Evolutionary conservation across 352 stramenopile species (phyloP), one percentile per base, ranked within the genome.

Genomic region (Pilasporangium apinafurcum): DNA sequence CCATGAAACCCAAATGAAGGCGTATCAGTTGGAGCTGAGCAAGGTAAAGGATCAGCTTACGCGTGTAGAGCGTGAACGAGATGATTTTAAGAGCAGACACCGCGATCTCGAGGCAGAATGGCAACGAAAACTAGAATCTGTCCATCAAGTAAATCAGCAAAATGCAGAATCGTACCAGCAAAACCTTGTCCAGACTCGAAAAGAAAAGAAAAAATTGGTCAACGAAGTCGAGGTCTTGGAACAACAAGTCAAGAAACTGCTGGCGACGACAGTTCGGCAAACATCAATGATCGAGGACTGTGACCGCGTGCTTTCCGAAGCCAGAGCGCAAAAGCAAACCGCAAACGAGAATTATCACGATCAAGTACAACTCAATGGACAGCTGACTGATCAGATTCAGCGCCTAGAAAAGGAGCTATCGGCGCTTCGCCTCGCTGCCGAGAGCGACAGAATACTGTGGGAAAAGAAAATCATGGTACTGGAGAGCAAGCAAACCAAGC

Each of bases 211-310:
- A 12, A 60, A 61, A 22, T 48, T 75, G 3, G 37, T 49, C 25
- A 26, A 26, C 9, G 52, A 75, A 5, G 47, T 66, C n/a, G 39
- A 32, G 2, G 43, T 64, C 14, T 48, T 74, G 13, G 58, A 83
- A 30, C 13, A 68, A 13, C 70, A 76, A 24, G 68, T 81, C 5
- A 53, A 71, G 45, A 61, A 72, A 3, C 48, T 89, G 28, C 53
- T 83, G 16, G 58, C 59, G 7, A 89, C 77, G 20, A 86, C 77
- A 3, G 57, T 76, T 33, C 48, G 74, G 6, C 77, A 89, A 48
- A 86, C 73, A 24, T 59, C 55, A n/a, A 62, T 89, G 41, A 85
- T 86, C 26, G 74, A 89, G 32, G 77, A 89, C 34, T 89, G 71
- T 32, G 71, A 89, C 34, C 73, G 69, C 13, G 62, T 60, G 22